These are phyloP conservation scores for Aspergillus indologenus DNA, from an alignment of 495 filamentous ascomycete species.

Conservation along the genomic window DNA sequence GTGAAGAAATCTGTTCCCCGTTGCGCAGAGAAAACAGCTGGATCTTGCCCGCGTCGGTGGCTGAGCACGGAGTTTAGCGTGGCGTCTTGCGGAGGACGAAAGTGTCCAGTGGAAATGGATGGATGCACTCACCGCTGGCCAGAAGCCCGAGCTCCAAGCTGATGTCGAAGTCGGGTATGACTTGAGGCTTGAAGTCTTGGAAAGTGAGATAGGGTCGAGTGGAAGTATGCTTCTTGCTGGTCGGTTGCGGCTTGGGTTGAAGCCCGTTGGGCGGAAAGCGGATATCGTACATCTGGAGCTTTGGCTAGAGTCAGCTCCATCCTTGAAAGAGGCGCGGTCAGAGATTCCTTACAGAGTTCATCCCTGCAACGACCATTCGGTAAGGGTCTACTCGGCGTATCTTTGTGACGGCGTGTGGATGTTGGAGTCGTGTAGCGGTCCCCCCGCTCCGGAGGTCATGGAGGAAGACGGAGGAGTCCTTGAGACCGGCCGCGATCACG, in stretches of 20 bases:
- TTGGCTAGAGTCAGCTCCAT: background rate
- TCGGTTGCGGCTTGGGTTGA: slow-evolving; percentile 30
- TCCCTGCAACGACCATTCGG: slow-evolving; percentile 36
- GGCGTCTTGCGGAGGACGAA: background rate
- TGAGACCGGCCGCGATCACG: slow-evolving; percentile 37
- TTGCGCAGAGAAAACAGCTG: slow-evolving; percentile 41
- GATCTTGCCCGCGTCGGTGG: slow-evolving; percentile 32
- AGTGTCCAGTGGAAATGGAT: background rate
- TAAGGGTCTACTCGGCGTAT: slow-evolving; percentile 38
- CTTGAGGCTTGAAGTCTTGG: slow-evolving; percentile 26
- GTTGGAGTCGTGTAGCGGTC: slow-evolving; percentile 32
- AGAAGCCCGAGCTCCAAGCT: slow-evolving; percentile 38
- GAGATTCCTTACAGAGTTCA: slow-evolving; percentile 30
- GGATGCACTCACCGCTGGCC: slow-evolving; percentile 33
- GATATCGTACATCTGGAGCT: slow-evolving; percentile 49
- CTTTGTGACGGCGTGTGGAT: slow-evolving; percentile 34
- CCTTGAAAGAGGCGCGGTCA: background rate
- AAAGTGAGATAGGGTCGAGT: slow-evolving; percentile 40
- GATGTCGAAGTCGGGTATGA: slow-evolving; percentile 36
- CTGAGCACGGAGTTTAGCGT: slow-evolving; percentile 13
- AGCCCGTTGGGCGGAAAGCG: slow-evolving; percentile 34
- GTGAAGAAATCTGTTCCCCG: slow-evolving; percentile 34
- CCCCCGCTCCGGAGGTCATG: slow-evolving; percentile 38
- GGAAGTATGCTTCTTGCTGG: slow-evolving; percentile 25
- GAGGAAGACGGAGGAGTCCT: slow-evolving; percentile 36